These are phyloP conservation scores for Oryza rufipogon DNA, from an alignment of 176 grass and related monocot species.

Conservation along the genomic window DNA sequence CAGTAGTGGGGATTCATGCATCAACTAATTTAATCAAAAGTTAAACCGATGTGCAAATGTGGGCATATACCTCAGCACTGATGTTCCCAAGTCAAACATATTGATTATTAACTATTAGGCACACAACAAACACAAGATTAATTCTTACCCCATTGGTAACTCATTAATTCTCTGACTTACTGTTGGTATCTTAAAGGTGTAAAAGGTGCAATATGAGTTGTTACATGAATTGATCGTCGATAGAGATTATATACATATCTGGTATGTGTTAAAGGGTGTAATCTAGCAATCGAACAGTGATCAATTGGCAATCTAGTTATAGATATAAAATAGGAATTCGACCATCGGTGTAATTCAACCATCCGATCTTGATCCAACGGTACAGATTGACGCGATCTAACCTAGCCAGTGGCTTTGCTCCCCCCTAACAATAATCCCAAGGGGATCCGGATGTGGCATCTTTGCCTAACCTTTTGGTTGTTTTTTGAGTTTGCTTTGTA, in stretches of 20 bases:
- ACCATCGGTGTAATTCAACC: background rate
- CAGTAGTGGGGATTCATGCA: background rate
- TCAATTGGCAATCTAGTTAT: background rate
- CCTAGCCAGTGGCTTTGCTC: background rate
- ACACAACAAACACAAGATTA: background rate
- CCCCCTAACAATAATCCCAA: background rate
- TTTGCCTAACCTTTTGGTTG: slow-evolving; percentile 41
- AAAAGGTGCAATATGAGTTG: background rate
- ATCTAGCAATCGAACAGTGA: too few relatives aligned
- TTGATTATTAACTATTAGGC: background rate
- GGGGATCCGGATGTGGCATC: slow-evolving; percentile 12
- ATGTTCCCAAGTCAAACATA: slow-evolving; percentile 12
- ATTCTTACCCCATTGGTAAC: background rate
- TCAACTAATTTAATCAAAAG: background rate
- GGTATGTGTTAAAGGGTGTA: too few relatives aligned
- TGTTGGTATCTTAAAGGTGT: background rate
- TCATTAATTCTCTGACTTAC: background rate
- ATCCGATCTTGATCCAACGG: background rate
- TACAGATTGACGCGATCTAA: background rate
- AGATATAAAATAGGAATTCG: too few relatives aligned
- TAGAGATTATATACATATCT: too few relatives aligned
- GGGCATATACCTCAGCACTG: background rate
- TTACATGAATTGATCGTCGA: too few relatives aligned
- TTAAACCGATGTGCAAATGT: background rate
- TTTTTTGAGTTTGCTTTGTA: background rate